Base-by-base conservation (phyloP, 768 basidiomycete species). In the Hygrophoropsis aurantiaca region DNA sequence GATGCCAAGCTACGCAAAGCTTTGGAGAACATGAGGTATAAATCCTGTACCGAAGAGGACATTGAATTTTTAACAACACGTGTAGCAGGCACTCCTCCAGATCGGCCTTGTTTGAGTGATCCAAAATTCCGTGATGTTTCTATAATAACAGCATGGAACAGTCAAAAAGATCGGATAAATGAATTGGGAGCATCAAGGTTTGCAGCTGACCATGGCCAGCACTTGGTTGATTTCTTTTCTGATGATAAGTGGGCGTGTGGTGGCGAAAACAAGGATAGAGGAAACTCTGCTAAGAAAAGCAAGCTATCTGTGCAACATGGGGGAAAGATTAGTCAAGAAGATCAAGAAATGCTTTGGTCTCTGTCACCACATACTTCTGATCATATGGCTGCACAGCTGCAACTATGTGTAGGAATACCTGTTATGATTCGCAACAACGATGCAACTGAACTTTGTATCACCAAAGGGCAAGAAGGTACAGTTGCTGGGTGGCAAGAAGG, bases 151-250 rank as follows among this genome's bases (percentile, higher is more conserved):
- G 58, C 61, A 3, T 49, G 51, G 15, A 74, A 73, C 59, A 24
- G 55, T 10, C 58, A 68, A 21, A 66, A 68, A 47, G 73, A 75
- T 53, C 47, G 56, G 45, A 60, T 73, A 0, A 76, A 76, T 55
- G n/a, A 53, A 8, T 5, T 67, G 1, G 69, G 69, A 1, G 27
- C 44, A 11, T 6, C 42, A 11, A 47, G 63, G 11, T 76, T 72
- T 63, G 66, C 73, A 6, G 13, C 26, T 16, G 70, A 73, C 18
- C 60, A 47, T 6, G 32, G 42, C 1, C 66, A 67, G 50, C 18
- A 19, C 1, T 41, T 71, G 11, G 20, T 16, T 13, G 5, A 55
- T 5, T 72, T 69, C 49, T 64, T 62, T 46, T 65, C 64, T 18
- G 45, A 68, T 53, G 40, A 39, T 3, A 18, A n/a, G 41, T 40